Percentiles rank a stretch among this genome's conserved stretches.
These are phyloP conservation scores for Prinsepia uniflora DNA, from an alignment of 306 rosid genomes.

Conservation along the genomic window DNA sequence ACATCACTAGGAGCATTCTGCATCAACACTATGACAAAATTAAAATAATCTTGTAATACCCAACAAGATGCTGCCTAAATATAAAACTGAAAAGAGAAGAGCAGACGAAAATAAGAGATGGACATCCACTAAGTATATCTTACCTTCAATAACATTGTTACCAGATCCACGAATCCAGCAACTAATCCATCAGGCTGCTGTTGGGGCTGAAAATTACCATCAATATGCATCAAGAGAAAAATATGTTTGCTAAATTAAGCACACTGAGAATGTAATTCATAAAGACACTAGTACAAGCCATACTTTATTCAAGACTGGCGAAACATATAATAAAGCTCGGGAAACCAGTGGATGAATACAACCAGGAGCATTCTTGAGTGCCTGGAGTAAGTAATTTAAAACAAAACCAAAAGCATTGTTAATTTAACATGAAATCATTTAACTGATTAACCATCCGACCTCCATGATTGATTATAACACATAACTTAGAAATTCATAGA, in stretches of 20 bases:
- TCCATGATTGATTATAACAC: neutral
- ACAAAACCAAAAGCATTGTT: conserved; percentile 19
- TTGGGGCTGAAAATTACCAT: conserved; percentile 56
- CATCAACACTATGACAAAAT: conserved; percentile 39
- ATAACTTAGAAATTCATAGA: neutral
- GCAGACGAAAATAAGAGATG: neutral
- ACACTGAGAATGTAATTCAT: conserved; percentile 14
- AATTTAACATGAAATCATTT: conserved; percentile 8
- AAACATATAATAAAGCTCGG: conserved; percentile 65
- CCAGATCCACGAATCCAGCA: conserved; percentile 84
- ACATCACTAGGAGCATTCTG: conserved; percentile 87
- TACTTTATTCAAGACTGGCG: conserved; percentile 71
- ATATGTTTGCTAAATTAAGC: neutral
- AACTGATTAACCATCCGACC: neutral
- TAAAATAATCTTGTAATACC: conserved; percentile 25
- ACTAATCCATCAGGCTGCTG: conserved; percentile 87
- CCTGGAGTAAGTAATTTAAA: conserved; percentile 40
- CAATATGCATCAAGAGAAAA: conserved; percentile 33
- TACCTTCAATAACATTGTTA: conserved; percentile 91
- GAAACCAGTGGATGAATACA: conserved; percentile 77
- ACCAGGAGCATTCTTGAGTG: conserved; percentile 73
- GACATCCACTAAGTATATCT: conserved; percentile 36
- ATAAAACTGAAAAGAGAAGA: conserved; percentile 12
- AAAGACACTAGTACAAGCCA: conserved; percentile 23
- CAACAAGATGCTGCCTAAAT: conserved; percentile 19